Evolutionary conservation across 768 basidiomycete genomes (phyloP).

Genomic region (Phylloporus sp.): DNA sequence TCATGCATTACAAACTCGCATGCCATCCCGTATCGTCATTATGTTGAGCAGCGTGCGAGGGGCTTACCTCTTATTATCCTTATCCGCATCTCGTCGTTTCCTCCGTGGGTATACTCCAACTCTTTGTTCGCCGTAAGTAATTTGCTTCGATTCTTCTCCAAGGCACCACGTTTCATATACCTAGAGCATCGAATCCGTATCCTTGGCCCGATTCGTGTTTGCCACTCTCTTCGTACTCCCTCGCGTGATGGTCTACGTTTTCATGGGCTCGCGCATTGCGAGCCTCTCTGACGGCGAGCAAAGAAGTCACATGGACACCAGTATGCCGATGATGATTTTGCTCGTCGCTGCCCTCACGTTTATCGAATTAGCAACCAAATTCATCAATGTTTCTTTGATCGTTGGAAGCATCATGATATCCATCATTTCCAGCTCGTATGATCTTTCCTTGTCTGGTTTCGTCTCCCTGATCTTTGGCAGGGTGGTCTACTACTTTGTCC

Average conservation of each 20-base stretch:
- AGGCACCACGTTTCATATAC: conserved; percentile 1
- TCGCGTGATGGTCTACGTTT: conserved; percentile 66
- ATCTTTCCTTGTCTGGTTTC: conserved; percentile 11
- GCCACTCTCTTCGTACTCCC: conserved; percentile 72
- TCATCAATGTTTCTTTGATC: conserved; percentile 59
- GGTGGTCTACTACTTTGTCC: conserved; percentile 61
- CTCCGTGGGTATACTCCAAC: conserved; percentile 87
- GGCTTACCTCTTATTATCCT: conserved; percentile 80
- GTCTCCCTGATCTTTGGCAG: conserved; percentile 34
- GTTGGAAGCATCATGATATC: conserved; percentile 55
- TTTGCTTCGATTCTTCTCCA: background rate
- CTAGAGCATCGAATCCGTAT: conserved; percentile 69
- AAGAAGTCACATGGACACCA: conserved; percentile 68
- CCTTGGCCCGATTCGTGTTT: conserved; percentile 67
- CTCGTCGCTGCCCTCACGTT: conserved; percentile 7
- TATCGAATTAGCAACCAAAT: conserved; percentile 47
- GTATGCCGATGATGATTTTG: conserved; percentile 36
- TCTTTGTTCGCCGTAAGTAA: conserved; percentile 65
- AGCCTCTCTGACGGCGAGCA: conserved; percentile 71
- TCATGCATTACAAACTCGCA: background rate
- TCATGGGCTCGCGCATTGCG: conserved; percentile 74
- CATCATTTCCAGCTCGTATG: conserved; percentile 63
- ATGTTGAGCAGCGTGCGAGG: conserved; percentile 50
- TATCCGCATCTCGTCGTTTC: conserved; percentile 76
- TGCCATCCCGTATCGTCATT: conserved; percentile 1